Conservation (phyloP, 2,329 filamentous ascomycete genomes). For the Metarhizium album region DNA sequence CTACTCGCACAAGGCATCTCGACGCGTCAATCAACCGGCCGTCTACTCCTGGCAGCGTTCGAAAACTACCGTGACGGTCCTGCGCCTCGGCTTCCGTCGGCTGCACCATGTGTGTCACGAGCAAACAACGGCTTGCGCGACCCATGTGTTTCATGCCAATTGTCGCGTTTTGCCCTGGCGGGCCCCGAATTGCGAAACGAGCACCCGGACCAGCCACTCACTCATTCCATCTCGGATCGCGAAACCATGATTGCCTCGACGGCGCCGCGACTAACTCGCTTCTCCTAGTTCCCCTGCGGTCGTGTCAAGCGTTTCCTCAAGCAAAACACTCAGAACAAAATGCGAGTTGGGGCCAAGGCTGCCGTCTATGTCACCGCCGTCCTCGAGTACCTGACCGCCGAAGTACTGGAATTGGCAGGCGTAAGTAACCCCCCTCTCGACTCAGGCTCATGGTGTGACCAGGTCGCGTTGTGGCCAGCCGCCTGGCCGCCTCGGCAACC, state of each 20-base stretch:
- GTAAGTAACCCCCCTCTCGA: slow-evolving; percentile 35
- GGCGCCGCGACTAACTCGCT: slow-evolving; percentile 1
- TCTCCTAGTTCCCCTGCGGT: slow-evolving; percentile 82
- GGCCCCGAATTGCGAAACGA: background rate
- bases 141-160: background rate
- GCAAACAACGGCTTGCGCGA: background rate
- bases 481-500: background rate
- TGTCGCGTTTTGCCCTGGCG: background rate
- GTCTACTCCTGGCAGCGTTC: background rate
- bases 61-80: background rate
- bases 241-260: background rate
- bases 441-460: background rate
- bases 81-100: background rate
- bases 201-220: background rate
- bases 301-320: slow-evolving; percentile 99
- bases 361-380: slow-evolving; percentile 97
- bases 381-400: slow-evolving; percentile 93
- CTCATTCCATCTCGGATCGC: background rate
- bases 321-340: slow-evolving; percentile 98
- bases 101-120: background rate
- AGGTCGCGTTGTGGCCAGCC: background rate
- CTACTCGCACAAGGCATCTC: background rate
- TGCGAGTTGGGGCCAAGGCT: slow-evolving; percentile 97
- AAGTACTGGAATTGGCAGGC: slow-evolving; percentile 95
- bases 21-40: slow-evolving; percentile 10